Evolutionary conservation across 1,284 basidiomycete species (phyloP).

Genomic region (Pisolithus thermaeus): DNA sequence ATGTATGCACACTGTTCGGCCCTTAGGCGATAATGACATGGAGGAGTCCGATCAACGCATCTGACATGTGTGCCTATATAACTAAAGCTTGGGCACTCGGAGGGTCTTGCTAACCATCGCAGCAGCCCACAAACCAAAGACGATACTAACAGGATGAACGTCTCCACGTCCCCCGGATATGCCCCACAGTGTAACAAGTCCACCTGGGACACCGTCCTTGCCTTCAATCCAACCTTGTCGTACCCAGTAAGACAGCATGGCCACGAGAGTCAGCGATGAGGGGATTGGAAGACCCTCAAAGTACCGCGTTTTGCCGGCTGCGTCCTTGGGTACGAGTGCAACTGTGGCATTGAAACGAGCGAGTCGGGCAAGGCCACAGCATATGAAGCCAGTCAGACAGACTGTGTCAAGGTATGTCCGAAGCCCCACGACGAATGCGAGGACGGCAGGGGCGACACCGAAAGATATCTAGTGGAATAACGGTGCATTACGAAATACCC

Average conservation of each 20-base stretch:
- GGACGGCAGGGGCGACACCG: slow-evolving; percentile 90
- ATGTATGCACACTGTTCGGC: no score
- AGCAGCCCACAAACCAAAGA: slow-evolving; percentile 82
- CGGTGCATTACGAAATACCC: slow-evolving; percentile 6
- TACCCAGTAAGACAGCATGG: slow-evolving; percentile 77
- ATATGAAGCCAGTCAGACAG: slow-evolving; percentile 86
- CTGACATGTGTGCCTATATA: not conserved
- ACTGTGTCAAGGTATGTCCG: slow-evolving; percentile 87
- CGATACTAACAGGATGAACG: slow-evolving; percentile 66
- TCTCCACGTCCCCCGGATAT: slow-evolving; percentile 69
- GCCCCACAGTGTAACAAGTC: slow-evolving; percentile 70
- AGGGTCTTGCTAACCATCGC: slow-evolving; percentile 96
- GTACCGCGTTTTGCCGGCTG: slow-evolving; percentile 84
- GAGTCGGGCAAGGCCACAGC: slow-evolving; percentile 91
- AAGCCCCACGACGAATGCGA: slow-evolving; percentile 90
- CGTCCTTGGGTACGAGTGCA: slow-evolving; percentile 88
- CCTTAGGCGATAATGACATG: no score
- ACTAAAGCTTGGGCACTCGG: slow-evolving; percentile 71
- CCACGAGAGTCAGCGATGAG: slow-evolving; percentile 80
- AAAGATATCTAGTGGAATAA: slow-evolving; percentile 76
- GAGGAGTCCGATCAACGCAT: no score
- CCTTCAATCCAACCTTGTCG: slow-evolving; percentile 80
- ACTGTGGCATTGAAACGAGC: slow-evolving; percentile 99
- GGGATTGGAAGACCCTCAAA: slow-evolving; percentile 99
- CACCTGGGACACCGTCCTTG: slow-evolving; percentile 69